A percentile compares a stretch with the other conserved stretches of the same genome.
phyloP scores from a whole-genome alignment of 2,329 filamentous ascomycete genomes.

The Neopestalotiopsis clavispora region DNA sequence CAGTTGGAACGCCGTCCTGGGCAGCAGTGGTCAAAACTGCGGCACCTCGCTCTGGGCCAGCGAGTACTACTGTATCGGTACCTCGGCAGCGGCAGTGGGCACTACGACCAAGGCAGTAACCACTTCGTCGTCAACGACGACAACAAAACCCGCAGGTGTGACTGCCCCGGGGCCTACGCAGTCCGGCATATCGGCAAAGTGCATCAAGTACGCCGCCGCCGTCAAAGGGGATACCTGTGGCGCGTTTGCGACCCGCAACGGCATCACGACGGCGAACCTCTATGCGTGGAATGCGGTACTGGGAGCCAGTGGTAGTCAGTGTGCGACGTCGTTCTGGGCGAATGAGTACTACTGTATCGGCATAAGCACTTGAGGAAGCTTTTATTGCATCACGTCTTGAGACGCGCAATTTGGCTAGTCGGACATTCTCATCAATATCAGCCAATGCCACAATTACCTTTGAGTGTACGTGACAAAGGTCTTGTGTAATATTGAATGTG shows the following conservation, averaged over 20 bases:
- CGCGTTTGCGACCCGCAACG: conserved; percentile 12
- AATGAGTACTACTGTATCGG: conserved; percentile 31
- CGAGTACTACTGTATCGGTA: conserved; percentile 32
- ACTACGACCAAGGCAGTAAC: no score
- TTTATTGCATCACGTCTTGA: no score
- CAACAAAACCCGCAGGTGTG: not conserved
- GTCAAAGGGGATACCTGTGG: conserved; percentile 29
- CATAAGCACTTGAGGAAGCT: not conserved
- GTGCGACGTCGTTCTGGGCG: conserved; percentile 27
- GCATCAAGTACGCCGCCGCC: conserved; percentile 32
- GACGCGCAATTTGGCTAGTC: no score
- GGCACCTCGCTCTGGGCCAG: conserved; percentile 26
- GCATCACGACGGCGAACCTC: conserved; percentile 2
- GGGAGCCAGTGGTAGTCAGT: conserved; percentile 28
- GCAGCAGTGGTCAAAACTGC: conserved; percentile 30
- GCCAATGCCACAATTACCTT: no score
- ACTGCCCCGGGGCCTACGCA: conserved; percentile 29
- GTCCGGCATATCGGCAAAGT: conserved; percentile 30
- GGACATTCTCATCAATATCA: no score
- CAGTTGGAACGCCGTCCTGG: conserved; percentile 24
- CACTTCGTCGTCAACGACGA: no score
- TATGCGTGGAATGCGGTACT: conserved; percentile 24
- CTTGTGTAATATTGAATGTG: no score
- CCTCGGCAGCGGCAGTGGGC: not conserved
- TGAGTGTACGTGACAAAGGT: no score